Evolutionary conservation across 2,329 filamentous ascomycete species (phyloP), one percentile per base, ranked within the genome.

Genomic region (Ceratocystiopsis minuta): DNA sequence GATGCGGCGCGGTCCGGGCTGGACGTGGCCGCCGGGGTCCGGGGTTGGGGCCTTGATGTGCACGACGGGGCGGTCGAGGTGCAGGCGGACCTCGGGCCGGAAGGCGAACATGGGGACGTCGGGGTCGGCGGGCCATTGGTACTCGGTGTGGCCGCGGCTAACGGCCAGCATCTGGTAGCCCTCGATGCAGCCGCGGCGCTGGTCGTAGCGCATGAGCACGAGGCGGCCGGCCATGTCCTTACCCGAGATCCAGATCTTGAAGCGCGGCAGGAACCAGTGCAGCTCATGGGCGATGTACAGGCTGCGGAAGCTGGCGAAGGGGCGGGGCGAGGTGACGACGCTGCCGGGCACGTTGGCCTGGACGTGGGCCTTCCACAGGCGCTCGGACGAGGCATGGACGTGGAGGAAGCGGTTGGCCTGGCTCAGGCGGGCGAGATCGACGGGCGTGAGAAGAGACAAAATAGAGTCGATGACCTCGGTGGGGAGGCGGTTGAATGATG

Each of bases 211-310:
- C n/a, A 71, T 68, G 34, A 94, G 54, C 20, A 93, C 67, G 36
- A 94, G 58, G 54, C 80, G 80, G 0, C 87, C 87, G 2, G 71
- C 78, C 38, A 84, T 67, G 28, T 77, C 70, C 2, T 66, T 68
- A 57, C 94, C 84, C 45, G 75, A 72, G 53, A 94, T 88, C 87
- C 87, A 95, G 48, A 95, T 65, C 57, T 82, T 87, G 54, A 82
- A 67, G 40, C 72, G 75, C 0, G 82, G 68, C 1, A 95, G 65
- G 53, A 93, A 94, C 87, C 87, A 95, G 51, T 78, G 75, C 0
- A 80, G 78, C 48, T 90, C 71, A 55, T 90, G 81, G 16, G 76
- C 68, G 36, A 69, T 62, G 55, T 81, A 94, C 3, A 94, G 70
- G 20, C 80, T 68, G 44, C 72, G 73, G 58, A 78, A 94, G 18